These are phyloP conservation scores for Tetrahymena borealis DNA, from an alignment of 73 alveolate species.

Conservation along the genomic window DNA sequence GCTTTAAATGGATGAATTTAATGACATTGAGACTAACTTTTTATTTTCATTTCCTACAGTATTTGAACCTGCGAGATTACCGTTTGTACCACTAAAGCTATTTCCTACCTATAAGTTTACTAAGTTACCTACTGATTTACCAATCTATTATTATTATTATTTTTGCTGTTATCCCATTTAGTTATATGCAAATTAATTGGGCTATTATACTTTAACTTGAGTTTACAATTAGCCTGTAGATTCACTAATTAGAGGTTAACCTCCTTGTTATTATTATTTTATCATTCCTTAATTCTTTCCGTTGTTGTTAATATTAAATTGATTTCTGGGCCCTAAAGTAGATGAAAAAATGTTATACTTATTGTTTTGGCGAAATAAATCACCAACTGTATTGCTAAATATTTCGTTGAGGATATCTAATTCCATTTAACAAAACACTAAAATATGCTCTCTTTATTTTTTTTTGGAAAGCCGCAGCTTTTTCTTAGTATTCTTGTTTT, in stretches of 20 bases:
- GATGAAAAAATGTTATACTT: neutral
- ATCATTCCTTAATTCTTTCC: neutral
- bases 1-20: neutral
- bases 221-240: neutral
- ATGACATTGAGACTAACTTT: neutral
- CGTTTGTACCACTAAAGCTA: neutral
- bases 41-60: neutral
- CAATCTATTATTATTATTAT: neutral
- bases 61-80: neutral
- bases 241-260: neutral
- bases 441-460: neutral
- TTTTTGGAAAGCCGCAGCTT: too few relatives aligned
- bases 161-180: neutral
- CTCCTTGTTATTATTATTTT: neutral
- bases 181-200: neutral
- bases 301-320: neutral
- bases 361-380: neutral
- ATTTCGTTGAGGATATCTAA: neutral
- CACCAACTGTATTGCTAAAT: neutral
- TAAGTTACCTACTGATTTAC: neutral
- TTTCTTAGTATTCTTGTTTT: neutral
- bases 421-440: neutral
- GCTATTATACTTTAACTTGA: neutral
- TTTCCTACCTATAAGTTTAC: neutral
- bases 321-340: neutral